Evolutionary conservation across 257 asterid genomes (phyloP), one percentile per base, ranked within the genome.

Genomic region (Fraxinus americana): DNA sequence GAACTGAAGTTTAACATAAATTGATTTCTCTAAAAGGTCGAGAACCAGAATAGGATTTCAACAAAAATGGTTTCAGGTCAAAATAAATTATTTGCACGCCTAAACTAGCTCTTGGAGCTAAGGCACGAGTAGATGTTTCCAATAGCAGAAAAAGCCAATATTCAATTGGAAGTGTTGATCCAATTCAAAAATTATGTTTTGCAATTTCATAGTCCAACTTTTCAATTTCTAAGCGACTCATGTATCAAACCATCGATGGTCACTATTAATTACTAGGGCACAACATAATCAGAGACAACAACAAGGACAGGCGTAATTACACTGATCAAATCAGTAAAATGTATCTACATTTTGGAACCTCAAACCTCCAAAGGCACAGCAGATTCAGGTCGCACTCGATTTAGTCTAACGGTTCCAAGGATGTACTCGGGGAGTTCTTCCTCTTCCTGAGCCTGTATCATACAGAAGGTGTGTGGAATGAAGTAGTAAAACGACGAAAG

Each of bases 351-450:
- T 76, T 79, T 74, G 76, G 74, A 74, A 70, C 79, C 82, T 91
- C 91, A 92, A 71, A 16, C 79, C 39, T 89, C 90, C 73, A 96
- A 87, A 63, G 85, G 72, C 16, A 90, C 89, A 79, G 99, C 99
- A 78, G 98, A 84, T 61, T 96, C 99, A 34, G 86, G 83, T 82
- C 79, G 83, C 19, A 96, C 50, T 0, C 98, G 97, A 83, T 92
- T 96, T 74, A 96, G 83, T 80, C 97, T 76, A 72, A 92, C 97
- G 27, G 98, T 93, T 87, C 97, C 98, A 75, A 93, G 98, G 83
- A 96, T 83, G 83, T 88, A 88, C 86, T 93, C 98, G 3, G 99
- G 99, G 78, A 96, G 97, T 75, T 96, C 99, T 6, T 82, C 82
- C 81, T 89, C 97, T 75, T 93, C 98, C 86, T 77, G 91, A 38